Conservation (phyloP, 2,329 filamentous ascomycete species). For the Pestalotiopsis sp. region DNA sequence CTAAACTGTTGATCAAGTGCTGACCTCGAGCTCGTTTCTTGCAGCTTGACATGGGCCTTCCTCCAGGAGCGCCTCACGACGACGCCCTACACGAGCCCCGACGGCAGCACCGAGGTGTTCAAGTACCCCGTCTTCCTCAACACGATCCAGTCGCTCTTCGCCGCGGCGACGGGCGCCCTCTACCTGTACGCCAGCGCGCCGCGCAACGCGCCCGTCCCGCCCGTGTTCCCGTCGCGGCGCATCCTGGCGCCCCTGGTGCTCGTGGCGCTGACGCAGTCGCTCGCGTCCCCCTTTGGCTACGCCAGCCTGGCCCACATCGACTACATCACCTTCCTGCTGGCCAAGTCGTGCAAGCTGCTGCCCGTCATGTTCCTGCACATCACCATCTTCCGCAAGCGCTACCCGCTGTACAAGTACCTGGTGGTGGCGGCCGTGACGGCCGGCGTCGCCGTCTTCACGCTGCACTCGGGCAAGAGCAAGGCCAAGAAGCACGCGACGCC, state of each 20-base stretch:
- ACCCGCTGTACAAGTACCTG: conserved; percentile 94
- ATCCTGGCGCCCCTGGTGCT: conserved; percentile 81
- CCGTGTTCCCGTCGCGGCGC: conserved; percentile 75
- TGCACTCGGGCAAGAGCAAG: conserved; percentile 67
- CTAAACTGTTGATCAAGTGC: neutral
- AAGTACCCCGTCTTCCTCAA: conserved; percentile 94
- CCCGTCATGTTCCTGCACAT: conserved; percentile 98
- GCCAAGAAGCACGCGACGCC: conserved; percentile 40
- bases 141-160: conserved; percentile 91
- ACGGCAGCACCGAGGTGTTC: conserved; percentile 73
- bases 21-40: neutral
- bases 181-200: conserved; percentile 75
- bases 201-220: conserved; percentile 48
- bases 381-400: conserved; percentile 84
- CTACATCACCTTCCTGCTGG: conserved; percentile 96
- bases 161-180: conserved; percentile 76
- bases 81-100: conserved; percentile 71
- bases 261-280: conserved; percentile 83
- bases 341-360: conserved; percentile 98
- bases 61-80: conserved; percentile 98
- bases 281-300: conserved; percentile 95
- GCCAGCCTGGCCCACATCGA: conserved; percentile 91
- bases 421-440: conserved; percentile 90
- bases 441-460: conserved; percentile 92
- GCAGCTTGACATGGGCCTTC: conserved; percentile 89